Evolutionary conservation across 2,329 filamentous ascomycete genomes (phyloP).

Genomic region (Ophiostoma sp.): DNA sequence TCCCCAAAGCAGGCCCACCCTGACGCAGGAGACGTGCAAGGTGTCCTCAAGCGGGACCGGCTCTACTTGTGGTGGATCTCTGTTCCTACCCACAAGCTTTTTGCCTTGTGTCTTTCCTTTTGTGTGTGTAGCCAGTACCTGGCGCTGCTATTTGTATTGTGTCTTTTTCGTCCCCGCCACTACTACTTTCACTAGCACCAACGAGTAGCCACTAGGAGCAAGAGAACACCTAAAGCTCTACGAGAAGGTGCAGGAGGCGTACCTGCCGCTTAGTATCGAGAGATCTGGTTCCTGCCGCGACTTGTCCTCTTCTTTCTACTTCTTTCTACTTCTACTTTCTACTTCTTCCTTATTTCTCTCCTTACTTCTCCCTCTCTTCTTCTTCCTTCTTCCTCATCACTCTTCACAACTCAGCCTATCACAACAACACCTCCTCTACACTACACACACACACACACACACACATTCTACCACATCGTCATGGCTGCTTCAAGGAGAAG

Average conservation of each 20-base stretch:
- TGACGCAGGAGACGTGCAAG: constrained; percentile 25
- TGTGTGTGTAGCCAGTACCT: constrained; percentile 12
- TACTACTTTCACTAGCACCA: neutral
- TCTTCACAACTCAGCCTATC: neutral
- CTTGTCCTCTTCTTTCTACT: constrained; percentile 13
- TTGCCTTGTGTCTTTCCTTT: neutral
- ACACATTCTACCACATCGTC: neutral
- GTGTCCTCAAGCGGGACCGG: constrained; percentile 28
- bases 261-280: constrained; percentile 16
- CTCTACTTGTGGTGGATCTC: constrained; percentile 23
- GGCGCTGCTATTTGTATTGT: neutral
- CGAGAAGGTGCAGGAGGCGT: constrained; percentile 1
- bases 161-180: constrained; percentile 13
- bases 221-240: constrained; percentile 24
- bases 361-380: neutral
- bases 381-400: neutral
- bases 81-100: constrained; percentile 11
- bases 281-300: constrained; percentile 8
- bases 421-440: neutral
- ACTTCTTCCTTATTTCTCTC: constrained; percentile 1
- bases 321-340: constrained; percentile 9
- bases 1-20: neutral
- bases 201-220: neutral
- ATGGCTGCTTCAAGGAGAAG: constrained; percentile 28
- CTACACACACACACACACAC: constrained; percentile 18